Evolutionary conservation across 2,329 filamentous ascomycete genomes (phyloP), one percentile per base, ranked within the genome.

Genomic region (Fusarium bulbicola): DNA sequence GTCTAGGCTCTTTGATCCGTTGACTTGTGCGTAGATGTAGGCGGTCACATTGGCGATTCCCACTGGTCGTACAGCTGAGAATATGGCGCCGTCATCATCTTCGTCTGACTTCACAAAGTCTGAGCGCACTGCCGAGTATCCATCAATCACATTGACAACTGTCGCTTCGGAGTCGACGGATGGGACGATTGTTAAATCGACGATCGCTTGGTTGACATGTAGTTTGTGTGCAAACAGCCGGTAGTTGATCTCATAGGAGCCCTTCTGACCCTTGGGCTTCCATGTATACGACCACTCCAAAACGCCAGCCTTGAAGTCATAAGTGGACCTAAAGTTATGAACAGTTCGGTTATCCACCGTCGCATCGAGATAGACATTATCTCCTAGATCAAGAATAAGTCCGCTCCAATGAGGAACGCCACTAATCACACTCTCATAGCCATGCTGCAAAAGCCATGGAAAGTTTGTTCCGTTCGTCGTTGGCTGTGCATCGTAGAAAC

Each of bases 401-500:
- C 46, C 62, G 1, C 62, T 46, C 62, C 62, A 64, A 2, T 64
- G 62, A 0, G 58, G 62, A 9, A 53, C 39, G 0, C 62, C 62
- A 34, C 58, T 64, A 0, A 64, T 64, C 0, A 64, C 26, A 26
- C 62, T 64, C 20, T 64, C 62, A 32, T 53, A 64, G 1, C 62
- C 62, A 46, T 64, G 63, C 21, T 64, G 62, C 4, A 20, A n/a
- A 20, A 64, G 62, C 62, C 62, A 64, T 7, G 45, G 26, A 20
- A 63, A 64, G 10, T 64, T 64, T 0, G 62, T 64, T 2, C 62
- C 62, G 18, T 64, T 64, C 4, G 62, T 52, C 2, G 3, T 40
- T 0, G 58, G 58, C 3, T 64, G 62, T 0, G 62, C 45, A 5
- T 64, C 62, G 6, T 30, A 64, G 6, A 64, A 64, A 1, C 62